Percentiles rank a stretch among this genome's conserved stretches.
These are phyloP conservation scores for Dendrobium nobile DNA, from an alignment of 106 monocot species.

Conservation along the genomic window DNA sequence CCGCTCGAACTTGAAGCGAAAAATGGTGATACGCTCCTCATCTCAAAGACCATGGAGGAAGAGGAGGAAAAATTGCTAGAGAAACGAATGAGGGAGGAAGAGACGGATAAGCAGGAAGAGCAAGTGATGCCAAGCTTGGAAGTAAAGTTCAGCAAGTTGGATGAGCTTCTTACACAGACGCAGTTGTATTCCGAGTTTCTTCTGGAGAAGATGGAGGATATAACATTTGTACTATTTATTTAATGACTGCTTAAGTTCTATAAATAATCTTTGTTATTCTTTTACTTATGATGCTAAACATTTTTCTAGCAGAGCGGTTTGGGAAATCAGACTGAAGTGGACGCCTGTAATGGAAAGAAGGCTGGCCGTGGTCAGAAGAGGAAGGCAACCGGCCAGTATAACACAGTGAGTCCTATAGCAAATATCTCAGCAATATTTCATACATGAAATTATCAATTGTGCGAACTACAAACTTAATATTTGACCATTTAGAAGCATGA, in stretches of 20 bases:
- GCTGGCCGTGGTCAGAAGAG: constrained; percentile 62
- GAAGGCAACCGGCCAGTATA: constrained; percentile 33
- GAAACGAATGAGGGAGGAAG: not conserved
- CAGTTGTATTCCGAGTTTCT: constrained; percentile 64
- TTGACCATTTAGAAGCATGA: not conserved
- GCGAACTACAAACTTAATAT: not conserved
- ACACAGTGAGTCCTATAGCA: constrained; percentile 36
- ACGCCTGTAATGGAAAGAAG: constrained; percentile 32
- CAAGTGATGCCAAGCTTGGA: not conserved
- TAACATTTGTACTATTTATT: constrained; percentile 37
- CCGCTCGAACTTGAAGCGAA: constrained; percentile 21
- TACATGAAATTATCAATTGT: not conserved
- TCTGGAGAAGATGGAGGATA: constrained; percentile 83
- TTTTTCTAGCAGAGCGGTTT: constrained; percentile 24
- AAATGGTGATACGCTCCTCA: constrained; percentile 18
- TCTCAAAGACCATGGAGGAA: constrained; percentile 21
- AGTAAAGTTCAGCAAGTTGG: constrained; percentile 23
- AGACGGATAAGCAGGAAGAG: constrained; percentile 5
- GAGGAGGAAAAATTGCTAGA: constrained; percentile 22
- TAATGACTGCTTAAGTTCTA: not conserved
- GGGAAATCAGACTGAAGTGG: constrained; percentile 23
- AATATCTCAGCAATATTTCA: not conserved
- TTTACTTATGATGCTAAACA: not conserved
- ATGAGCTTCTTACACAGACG: constrained; percentile 25
- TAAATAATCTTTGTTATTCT: not conserved